Evolutionary conservation across 2,329 filamentous ascomycete genomes (phyloP).

Genomic region (Tolypocladium tropicale): DNA sequence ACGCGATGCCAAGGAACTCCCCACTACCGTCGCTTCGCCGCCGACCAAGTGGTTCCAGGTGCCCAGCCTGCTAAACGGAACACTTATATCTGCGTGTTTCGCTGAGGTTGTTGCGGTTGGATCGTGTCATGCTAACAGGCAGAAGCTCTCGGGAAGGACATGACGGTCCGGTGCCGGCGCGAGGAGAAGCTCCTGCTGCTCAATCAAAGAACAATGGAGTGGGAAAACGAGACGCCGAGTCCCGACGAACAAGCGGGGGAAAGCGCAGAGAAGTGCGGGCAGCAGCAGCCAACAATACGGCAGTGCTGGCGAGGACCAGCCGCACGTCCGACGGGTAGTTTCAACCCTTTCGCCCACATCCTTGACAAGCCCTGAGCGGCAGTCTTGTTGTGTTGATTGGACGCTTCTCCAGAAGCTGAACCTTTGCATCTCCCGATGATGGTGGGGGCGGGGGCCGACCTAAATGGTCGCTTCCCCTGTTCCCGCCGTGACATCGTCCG

Average conservation of each 20-base stretch:
- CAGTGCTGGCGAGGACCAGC: neutral
- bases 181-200: neutral
- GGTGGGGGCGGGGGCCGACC: neutral
- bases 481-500: neutral
- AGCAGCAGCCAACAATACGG: neutral
- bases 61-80: no score
- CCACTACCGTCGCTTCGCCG: neutral
- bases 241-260: neutral
- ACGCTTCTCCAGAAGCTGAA: neutral
- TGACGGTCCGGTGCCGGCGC: neutral
- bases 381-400: neutral
- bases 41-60: neutral
- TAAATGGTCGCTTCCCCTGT: neutral
- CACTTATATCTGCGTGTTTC: neutral
- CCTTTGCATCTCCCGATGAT: neutral
- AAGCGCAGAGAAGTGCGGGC: neutral
- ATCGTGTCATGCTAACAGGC: no score
- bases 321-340: neutral
- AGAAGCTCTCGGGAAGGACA: neutral
- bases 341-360: neutral
- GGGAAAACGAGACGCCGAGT: neutral
- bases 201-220: neutral
- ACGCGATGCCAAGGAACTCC: neutral
- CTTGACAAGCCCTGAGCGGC: neutral
- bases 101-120: neutral